Base-by-base conservation (phyloP, 192 early-diverging fungal genomes). In the Gamsiella multidivaricata region DNA sequence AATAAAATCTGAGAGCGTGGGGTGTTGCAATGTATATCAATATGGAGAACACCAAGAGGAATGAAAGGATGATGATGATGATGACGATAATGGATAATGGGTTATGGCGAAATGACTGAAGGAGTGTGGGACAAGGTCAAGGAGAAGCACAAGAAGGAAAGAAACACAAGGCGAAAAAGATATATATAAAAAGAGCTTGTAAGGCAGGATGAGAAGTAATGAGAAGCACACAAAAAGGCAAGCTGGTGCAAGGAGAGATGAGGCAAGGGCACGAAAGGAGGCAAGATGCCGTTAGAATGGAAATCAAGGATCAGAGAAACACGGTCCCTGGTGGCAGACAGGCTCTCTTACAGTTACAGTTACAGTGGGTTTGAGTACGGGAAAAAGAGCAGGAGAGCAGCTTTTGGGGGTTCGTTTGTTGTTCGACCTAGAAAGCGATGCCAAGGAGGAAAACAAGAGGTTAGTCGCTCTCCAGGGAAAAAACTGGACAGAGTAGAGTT, bases 281-380 rank as follows among this genome's bases (percentile, higher is more conserved):
- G 43, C 31, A 5, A 12, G 45, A 66, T 32, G 20, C 52, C 54
- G 65, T 65, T 65, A 41, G 8, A 29, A 32, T 29, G 62, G 51
- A 54, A 65, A 54, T 58, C 39, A 65, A 52, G 62, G 62, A 65
- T 65, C 62, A 53, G 54, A 39, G 22, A n/a, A 34, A 32, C 3
- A 20, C 23, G 31, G n/a, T 51, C 54, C 51, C 51, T 54, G 62
- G 62, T 65, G 62, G 62, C 51, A 47, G 55, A 37, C 55, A 58
- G 55, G 55, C 55, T 58, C 55, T n/a, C n/a, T n/a, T n/a, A n/a
- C n/a, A n/a, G n/a, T n/a, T n/a, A n/a, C n/a, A n/a, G n/a, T n/a
- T 37, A 22, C 26, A 52, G 7, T 22, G 11, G 25, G n/a, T 22
- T 47, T 22, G 46, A 7, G 46, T n/a, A 47, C 18, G 23, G 15